Percentiles rank a stretch among this genome's conserved stretches.
phyloP scores from a whole-genome alignment of 2,329 filamentous ascomycete genomes.

The Parascedosporium putredinis region DNA sequence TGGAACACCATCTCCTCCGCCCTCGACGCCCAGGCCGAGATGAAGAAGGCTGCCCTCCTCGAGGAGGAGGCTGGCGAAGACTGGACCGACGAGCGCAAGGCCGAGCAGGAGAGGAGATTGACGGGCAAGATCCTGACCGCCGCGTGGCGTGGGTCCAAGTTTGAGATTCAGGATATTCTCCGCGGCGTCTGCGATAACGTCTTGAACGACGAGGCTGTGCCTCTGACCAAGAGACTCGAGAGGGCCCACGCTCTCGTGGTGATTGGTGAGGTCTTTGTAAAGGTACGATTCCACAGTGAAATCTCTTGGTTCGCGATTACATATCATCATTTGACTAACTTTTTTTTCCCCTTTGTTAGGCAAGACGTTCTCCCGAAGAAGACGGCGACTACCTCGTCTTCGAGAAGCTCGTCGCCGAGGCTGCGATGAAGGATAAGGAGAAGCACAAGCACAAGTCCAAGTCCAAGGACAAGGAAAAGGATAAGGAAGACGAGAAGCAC shows the following conservation, averaged over 20 bases:
- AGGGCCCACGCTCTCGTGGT: conserved; percentile 82
- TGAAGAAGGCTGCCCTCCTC: conserved; percentile 97
- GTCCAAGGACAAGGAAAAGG: conserved; percentile 29
- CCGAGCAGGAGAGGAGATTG: conserved; percentile 88
- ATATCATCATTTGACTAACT: too few relatives aligned
- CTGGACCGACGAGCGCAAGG: conserved; percentile 96
- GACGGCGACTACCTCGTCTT: conserved; percentile 99
- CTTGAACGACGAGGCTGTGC: conserved; percentile 67
- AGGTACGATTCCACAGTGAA: conserved; percentile 45
- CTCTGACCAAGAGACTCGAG: conserved; percentile 76
- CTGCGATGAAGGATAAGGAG: conserved; percentile 85
- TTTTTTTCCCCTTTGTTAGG: too few relatives aligned
- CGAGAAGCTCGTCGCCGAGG: conserved; percentile 94
- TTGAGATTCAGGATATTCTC: conserved; percentile 93
- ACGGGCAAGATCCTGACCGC: conserved; percentile 97
- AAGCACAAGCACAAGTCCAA: conserved; percentile 49
- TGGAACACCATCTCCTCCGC: conserved; percentile 96
- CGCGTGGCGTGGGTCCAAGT: conserved; percentile 92
- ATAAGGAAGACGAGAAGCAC: conserved; percentile 23
- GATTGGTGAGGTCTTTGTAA: conserved; percentile 78
- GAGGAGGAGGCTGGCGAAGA: conserved; percentile 93
- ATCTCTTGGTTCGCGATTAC: too few relatives aligned
- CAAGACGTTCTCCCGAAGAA: conserved; percentile 82
- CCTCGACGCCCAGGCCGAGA: conserved; percentile 94
- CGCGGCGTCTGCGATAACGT: conserved; percentile 89